Base-by-base conservation (phyloP, 2,329 filamentous ascomycete genomes). In the Fusarium pseudoanthophilum region DNA sequence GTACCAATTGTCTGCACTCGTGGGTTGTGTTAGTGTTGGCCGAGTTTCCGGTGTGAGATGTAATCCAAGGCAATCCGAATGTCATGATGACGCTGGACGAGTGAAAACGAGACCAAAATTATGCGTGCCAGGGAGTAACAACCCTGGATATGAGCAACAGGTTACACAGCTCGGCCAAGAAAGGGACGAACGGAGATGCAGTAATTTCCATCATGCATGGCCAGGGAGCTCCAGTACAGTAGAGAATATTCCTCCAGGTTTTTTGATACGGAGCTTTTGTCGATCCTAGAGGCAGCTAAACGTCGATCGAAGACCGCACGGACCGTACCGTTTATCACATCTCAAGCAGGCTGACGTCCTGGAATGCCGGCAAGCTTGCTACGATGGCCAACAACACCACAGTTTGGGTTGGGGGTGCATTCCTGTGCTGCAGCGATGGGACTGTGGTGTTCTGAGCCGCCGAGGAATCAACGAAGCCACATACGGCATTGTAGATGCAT, bases 291-390 rank as follows among this genome's bases (percentile, higher is more conserved):
- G 24, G 72, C 57, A 67, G 42, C 72, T 64, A 71, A 63, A 60
- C 58, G 70, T 64, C 62, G 69, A 65, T 69, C 69, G 55, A 64
- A 71, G 61, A 45, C 67, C 70, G 64, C 74, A 76, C 72, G 67
- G 74, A 77, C 74, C 64, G 65, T 70, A 67, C 67, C 70, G 62
- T 77, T 58, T 65, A 55, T 60, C 60, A 72, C 24, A 52, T 37
- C 43, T 43, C 59, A 57, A 64, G 45, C 49, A 67, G 26, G 28
- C 49, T 58, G 56, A 43, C 36, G 49, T 59, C 42, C 24, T 71
- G 71, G 71, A 74, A 74, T 74, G 71, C 48, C 40, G 43, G 40
- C 46, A 63, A 60, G 64, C 46, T 67, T 64, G 59, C 48, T 39
- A 65, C 48, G 52, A 57, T 69, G 34, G 52, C 71, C 59, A 60